A percentile compares a stretch with the other conserved stretches of the same genome.
Evolutionary conservation across 345 rosid genomes (phyloP).

Genomic region (Ricinus communis): DNA sequence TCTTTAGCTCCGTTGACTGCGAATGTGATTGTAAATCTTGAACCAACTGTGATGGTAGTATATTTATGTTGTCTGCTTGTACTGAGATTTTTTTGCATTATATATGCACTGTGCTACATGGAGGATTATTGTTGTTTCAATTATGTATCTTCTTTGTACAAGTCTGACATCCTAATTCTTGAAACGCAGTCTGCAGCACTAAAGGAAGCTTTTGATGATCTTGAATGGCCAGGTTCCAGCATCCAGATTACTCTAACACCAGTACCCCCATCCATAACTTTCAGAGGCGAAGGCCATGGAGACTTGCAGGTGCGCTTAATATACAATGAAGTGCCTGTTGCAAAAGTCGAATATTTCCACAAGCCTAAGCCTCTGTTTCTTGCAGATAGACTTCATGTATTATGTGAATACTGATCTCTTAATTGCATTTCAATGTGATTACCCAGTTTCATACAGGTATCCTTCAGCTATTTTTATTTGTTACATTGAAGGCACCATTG

Average conservation of each 20-base stretch:
- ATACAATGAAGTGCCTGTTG: not conserved
- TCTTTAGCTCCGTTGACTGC: not conserved
- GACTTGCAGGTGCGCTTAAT: slow-evolving; percentile 67
- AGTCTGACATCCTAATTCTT: slow-evolving; percentile 6
- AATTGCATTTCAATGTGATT: slow-evolving; percentile 78
- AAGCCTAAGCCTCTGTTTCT: slow-evolving; percentile 13
- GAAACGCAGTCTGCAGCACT: slow-evolving; percentile 69
- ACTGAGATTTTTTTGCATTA: not conserved
- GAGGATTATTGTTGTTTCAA: not conserved
- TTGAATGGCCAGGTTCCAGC: slow-evolving; percentile 94
- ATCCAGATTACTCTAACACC: slow-evolving; percentile 65
- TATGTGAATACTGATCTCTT: slow-evolving; percentile 78
- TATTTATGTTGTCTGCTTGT: not conserved
- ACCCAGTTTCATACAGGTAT: slow-evolving; percentile 66
- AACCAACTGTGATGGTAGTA: not conserved
- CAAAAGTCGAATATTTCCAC: not conserved
- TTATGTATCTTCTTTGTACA: not conserved
- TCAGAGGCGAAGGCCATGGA: slow-evolving; percentile 92
- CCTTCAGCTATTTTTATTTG: not conserved
- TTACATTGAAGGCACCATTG: not conserved
- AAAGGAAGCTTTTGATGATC: slow-evolving; percentile 95
- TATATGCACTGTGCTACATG: not conserved
- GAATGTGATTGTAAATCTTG: not conserved
- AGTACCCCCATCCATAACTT: slow-evolving; percentile 67
- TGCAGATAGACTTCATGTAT: slow-evolving; percentile 82